Base-by-base conservation (phyloP, 2,329 filamentous ascomycete species). In the Aspergillus clavatus region DNA sequence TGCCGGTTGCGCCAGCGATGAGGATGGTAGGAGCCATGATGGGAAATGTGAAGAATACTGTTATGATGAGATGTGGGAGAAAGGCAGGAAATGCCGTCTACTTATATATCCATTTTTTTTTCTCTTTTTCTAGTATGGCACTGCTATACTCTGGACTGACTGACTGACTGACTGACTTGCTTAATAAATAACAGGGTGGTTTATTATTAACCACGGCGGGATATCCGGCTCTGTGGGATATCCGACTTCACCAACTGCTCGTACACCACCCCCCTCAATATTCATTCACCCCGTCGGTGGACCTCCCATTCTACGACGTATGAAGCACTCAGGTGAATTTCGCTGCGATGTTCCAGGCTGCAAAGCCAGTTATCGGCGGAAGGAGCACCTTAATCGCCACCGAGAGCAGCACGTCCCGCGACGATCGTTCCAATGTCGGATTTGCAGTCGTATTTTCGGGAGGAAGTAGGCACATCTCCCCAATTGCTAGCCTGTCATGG, bases 1-100 rank as follows among this genome's bases (percentile, higher is more conserved):
- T 71, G n/a, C 67, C 68, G 2, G 68, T 69, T 10, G 66, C 67
- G 2, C 68, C 67, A 37, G 53, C 54, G 22, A 70, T 53, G 7
- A 71, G 62, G 39, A 71, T 62, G 3, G 62, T 52, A 22, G 65
- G 59, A 45, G 61, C 16, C 65, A 70, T 69, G 29, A 16, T 48
- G 43, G 14, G 24, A 29, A 7, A 6, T 27, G 33, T 44, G 11
- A 23, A 12, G 24, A 23, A 12, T 33, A 22, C 16, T 19, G 33
- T 24, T 29, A 26, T 19, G 11, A 28, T 24, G 31, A 29, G 41
- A 18, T 11, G 31, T 18, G 27, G n/a, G n/a, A n/a, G n/a, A n/a
- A n/a, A n/a, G n/a, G n/a, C n/a, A n/a, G n/a, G n/a, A n/a, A n/a
- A n/a, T n/a, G n/a, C n/a, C n/a, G n/a, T n/a, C n/a, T n/a, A n/a